Conservation (phyloP, 371 early-diverging fungal species). For the Conidiobolus incongruus region DNA sequence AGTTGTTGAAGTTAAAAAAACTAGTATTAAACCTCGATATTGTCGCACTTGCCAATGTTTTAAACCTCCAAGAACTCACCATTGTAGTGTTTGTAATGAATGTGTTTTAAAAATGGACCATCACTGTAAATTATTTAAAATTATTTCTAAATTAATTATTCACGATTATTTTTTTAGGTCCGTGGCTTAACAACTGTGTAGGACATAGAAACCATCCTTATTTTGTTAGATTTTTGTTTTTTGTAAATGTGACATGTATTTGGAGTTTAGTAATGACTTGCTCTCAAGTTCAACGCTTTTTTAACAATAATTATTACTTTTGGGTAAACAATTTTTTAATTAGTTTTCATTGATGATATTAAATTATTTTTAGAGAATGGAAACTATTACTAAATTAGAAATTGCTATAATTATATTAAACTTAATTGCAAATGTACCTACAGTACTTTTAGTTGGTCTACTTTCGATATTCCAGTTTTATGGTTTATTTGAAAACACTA, state of each 20-base stretch:
- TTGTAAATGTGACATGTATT: conserved; percentile 31
- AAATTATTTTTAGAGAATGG: conserved; percentile 4
- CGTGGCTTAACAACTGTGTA: conserved; percentile 94
- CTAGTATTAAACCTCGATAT: conserved; percentile 39
- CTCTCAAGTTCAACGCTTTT: conserved; percentile 17
- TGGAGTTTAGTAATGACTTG: conserved; percentile 15
- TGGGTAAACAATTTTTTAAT: conserved; percentile 7
- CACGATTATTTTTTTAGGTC: conserved; percentile 15
- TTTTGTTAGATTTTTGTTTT: conserved; percentile 69
- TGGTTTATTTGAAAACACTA: conserved; percentile 65
- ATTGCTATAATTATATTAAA: conserved; percentile 46
- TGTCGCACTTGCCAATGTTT: conserved; percentile 47
- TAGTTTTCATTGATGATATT: background rate
- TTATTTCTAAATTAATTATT: background rate
- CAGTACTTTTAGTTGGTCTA: conserved; percentile 53
- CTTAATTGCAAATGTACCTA: conserved; percentile 31
- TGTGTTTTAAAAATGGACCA: conserved; percentile 85
- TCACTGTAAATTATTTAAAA: conserved; percentile 37
- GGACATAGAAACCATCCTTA: conserved; percentile 72
- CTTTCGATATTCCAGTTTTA: conserved; percentile 65
- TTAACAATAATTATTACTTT: conserved; percentile 18
- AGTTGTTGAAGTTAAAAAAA: conserved; percentile 41
- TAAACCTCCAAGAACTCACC: conserved; percentile 69
- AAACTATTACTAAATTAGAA: conserved; percentile 36
- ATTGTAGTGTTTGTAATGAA: conserved; percentile 46